Conservation (phyloP, 2,329 filamentous ascomycete species). For the Rhytidhysteron rufulum region DNA sequence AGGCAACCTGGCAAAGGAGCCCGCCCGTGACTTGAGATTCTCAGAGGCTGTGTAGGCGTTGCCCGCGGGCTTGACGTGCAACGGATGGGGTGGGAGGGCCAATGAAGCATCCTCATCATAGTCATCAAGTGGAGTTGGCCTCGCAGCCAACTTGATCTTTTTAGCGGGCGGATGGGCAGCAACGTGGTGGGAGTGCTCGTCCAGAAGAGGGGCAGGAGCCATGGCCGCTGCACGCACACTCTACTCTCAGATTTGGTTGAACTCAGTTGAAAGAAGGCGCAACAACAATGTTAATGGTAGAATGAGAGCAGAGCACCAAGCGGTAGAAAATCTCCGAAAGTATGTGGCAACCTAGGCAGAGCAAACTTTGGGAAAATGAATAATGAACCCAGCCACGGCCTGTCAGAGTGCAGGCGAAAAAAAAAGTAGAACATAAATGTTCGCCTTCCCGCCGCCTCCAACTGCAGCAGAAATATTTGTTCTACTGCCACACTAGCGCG, state of each 20-base stretch:
- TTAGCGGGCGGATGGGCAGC: slow-evolving; percentile 31
- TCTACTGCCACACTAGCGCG: no score
- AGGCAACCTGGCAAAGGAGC: slow-evolving; percentile 64
- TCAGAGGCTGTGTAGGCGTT: slow-evolving; percentile 68
- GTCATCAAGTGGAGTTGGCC: slow-evolving; percentile 14
- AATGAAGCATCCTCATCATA: slow-evolving; percentile 40
- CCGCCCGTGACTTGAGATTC: slow-evolving; percentile 65
- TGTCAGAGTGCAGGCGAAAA: no score
- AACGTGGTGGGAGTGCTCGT: slow-evolving; percentile 16
- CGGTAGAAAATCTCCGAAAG: no score
- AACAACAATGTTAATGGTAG: not conserved
- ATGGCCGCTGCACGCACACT: no score
- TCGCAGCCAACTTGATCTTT: slow-evolving; percentile 26
- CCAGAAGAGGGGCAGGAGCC: slow-evolving; percentile 30
- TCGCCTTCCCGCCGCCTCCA: no score
- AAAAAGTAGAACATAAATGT: no score
- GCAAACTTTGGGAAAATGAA: no score
- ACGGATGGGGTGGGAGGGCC: slow-evolving; percentile 71
- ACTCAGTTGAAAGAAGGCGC: not conserved
- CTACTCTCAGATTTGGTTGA: no score
- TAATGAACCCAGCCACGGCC: no score
- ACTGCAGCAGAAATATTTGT: no score
- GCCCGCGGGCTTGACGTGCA: slow-evolving; percentile 81
- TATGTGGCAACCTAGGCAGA: no score
- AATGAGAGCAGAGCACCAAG: not conserved